phyloP scores from a whole-genome alignment of 129 eudicot species.

The Heracleum sosnowskyi region DNA sequence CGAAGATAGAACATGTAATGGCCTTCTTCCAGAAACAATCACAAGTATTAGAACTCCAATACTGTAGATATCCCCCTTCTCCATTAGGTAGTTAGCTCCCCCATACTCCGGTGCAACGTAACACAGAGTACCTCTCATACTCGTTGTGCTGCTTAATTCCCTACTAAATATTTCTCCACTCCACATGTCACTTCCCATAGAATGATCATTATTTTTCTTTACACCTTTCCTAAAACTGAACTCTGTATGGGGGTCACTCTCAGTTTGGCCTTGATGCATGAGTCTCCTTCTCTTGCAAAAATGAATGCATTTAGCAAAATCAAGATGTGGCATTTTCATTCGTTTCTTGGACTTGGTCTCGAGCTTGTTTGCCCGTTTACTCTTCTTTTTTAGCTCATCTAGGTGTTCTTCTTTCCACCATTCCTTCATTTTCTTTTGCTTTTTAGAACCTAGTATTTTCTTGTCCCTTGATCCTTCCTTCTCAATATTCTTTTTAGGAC shows the following conservation, averaged over 20 bases:
- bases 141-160: constrained; percentile 93
- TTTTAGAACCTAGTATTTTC: constrained; percentile 21
- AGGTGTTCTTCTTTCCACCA: constrained; percentile 98
- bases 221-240: constrained; percentile 60
- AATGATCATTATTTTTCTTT: constrained; percentile 41
- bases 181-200: constrained; percentile 60
- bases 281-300: constrained; percentile 28
- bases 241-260: constrained; percentile 29
- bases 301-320: constrained; percentile 29
- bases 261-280: constrained; percentile 15
- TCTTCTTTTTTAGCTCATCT: constrained; percentile 52
- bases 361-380: constrained; percentile 21
- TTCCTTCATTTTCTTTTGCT: constrained; percentile 79
- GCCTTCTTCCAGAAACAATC: constrained; percentile 86
- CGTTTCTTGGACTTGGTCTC: constrained; percentile 36
- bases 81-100: constrained; percentile 66
- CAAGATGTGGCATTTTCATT: constrained; percentile 37
- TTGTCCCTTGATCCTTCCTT: constrained; percentile 30
- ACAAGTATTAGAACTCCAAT: constrained; percentile 85
- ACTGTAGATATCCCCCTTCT: constrained; percentile 86
- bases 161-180: constrained; percentile 88
- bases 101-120: constrained; percentile 90
- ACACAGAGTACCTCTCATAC: constrained; percentile 96
- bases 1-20: constrained; percentile 78
- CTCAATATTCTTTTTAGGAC: constrained; percentile 10